Percentiles rank a stretch among this genome's conserved stretches.
phyloP scores from a whole-genome alignment of 2,329 filamentous ascomycete species.

The Monilinia aucupariae region DNA sequence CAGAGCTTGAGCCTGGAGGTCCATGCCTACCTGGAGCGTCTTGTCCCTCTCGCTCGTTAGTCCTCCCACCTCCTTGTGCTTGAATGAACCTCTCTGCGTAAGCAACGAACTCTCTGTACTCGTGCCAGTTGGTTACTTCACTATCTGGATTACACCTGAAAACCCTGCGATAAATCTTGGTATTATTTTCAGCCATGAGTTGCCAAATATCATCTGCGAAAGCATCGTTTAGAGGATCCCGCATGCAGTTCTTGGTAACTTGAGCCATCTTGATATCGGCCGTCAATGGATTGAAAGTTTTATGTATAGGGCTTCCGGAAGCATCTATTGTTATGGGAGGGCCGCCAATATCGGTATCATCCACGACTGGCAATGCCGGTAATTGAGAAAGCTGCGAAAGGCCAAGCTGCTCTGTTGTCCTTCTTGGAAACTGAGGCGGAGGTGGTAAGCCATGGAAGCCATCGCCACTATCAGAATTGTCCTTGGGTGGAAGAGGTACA shows the following conservation, averaged over 20 bases:
- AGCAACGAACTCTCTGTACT: slow-evolving; percentile 57
- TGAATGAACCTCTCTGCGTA: slow-evolving; percentile 70
- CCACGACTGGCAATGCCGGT: slow-evolving; percentile 61
- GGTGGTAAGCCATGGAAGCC: slow-evolving; percentile 53
- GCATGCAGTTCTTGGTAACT: slow-evolving; percentile 89
- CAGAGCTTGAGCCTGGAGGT: slow-evolving; percentile 27
- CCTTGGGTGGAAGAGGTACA: slow-evolving; percentile 18
- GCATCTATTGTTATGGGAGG: slow-evolving; percentile 56
- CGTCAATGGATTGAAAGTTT: slow-evolving; percentile 47
- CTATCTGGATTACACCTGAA: slow-evolving; percentile 97
- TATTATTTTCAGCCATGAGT: slow-evolving; percentile 85
- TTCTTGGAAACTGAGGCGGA: slow-evolving; percentile 49
- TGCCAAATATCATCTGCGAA: slow-evolving; percentile 91
- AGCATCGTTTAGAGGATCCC: slow-evolving; percentile 72
- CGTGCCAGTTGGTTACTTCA: slow-evolving; percentile 86
- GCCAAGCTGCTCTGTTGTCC: slow-evolving; percentile 61
- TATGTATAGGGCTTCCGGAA: slow-evolving; percentile 44
- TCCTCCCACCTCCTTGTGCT: slow-evolving; percentile 36
- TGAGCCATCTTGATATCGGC: slow-evolving; percentile 67
- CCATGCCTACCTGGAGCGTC: slow-evolving; percentile 33
- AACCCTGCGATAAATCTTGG: slow-evolving; percentile 84
- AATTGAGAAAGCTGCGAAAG: slow-evolving; percentile 65
- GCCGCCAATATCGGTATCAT: slow-evolving; percentile 79
- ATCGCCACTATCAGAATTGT: slow-evolving; percentile 27
- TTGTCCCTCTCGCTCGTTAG: slow-evolving; percentile 32